Conservation (phyloP, 768 basidiomycete genomes). For the Leccinellum luteum region DNA sequence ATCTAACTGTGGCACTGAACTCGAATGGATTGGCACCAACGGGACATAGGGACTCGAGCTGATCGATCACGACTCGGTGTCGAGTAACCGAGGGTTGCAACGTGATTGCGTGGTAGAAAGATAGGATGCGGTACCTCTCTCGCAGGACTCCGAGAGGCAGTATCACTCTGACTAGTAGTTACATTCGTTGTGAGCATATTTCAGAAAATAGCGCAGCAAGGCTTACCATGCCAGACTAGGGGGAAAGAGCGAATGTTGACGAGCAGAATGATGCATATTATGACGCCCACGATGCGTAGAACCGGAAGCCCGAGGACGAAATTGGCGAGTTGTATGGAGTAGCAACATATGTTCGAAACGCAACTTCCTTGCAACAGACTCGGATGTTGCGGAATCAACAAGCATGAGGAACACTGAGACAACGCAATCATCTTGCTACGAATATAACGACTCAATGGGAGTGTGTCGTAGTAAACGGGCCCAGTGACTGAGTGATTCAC, state of each 20-base stretch:
- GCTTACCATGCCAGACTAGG: conserved; percentile 14
- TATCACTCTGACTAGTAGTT: conserved; percentile 4
- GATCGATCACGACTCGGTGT: conserved; percentile 7
- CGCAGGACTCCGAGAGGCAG: conserved; percentile 11
- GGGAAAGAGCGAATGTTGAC: conserved; percentile 14
- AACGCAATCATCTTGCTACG: too few relatives aligned
- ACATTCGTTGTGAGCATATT: not conserved
- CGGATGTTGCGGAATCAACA: not conserved
- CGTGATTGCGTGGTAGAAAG: conserved; percentile 3
- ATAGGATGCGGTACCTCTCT: conserved; percentile 7
- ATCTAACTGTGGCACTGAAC: conserved; percentile 1
- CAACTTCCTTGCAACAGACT: not conserved
- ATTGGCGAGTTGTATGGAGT: not conserved
- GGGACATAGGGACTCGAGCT: conserved; percentile 15
- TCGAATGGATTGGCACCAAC: conserved; percentile 17
- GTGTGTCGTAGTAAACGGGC: too few relatives aligned
- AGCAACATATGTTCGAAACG: too few relatives aligned
- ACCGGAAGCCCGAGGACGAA: not conserved
- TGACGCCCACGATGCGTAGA: not conserved
- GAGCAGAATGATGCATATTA: conserved; percentile 8
- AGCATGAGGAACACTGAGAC: conserved; percentile 2
- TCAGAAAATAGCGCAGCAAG: not conserved
- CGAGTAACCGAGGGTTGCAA: conserved; percentile 8
- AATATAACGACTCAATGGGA: too few relatives aligned
- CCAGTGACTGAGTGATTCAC: too few relatives aligned